Base-by-base conservation (phyloP, 164 flowering plant genomes). In the Magnolia officinalis region DNA sequence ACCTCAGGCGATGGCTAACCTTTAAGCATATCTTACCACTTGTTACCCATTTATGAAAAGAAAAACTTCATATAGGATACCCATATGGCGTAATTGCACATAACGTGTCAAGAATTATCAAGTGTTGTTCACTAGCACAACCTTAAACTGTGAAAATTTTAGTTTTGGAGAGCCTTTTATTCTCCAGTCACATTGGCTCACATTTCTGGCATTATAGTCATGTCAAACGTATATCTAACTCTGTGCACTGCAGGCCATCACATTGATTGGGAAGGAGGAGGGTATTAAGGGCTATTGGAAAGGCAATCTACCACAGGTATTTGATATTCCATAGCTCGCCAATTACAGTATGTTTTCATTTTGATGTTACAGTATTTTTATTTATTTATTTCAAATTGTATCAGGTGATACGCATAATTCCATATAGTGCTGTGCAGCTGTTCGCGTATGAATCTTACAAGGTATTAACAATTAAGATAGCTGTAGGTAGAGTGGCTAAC, bases 301-400 rank as follows among this genome's bases (percentile, higher is more conserved):
- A 84, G 99, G 99, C 50, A 96, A 96, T 81, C 94, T 96, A 76
- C 98, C 99, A 64, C 98, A 94, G 99, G 98, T 93, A 73, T 50
- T 79, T 68, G 37, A 45, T 72, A 67, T 76, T 18, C 76, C 26
- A 23, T 66, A 37, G 65, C 75, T 71, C 52, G 51, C 69, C n/a
- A 31, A 31, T 13, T 37, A 9, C 55, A 31, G 63, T 23, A 71
- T 4, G 8, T 24, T 26, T 67, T 21, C 18, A 11, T 6, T 70
- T 65, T 24, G 14, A 70, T 55, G 29, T 55, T 77, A 45, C 26
- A n/a, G 19, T 37, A 66, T 49, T 37, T 70, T 52, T 26, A 29
- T 16, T 50, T 18, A 16, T 18, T 19, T 45, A 8, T 70, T 61
- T 49, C 74, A 37, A 61, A 66, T 69, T 73, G 45, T 72, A 68